Conservation (phyloP, 2,329 filamentous ascomycete genomes). For the Colletotrichum orbiculare region DNA sequence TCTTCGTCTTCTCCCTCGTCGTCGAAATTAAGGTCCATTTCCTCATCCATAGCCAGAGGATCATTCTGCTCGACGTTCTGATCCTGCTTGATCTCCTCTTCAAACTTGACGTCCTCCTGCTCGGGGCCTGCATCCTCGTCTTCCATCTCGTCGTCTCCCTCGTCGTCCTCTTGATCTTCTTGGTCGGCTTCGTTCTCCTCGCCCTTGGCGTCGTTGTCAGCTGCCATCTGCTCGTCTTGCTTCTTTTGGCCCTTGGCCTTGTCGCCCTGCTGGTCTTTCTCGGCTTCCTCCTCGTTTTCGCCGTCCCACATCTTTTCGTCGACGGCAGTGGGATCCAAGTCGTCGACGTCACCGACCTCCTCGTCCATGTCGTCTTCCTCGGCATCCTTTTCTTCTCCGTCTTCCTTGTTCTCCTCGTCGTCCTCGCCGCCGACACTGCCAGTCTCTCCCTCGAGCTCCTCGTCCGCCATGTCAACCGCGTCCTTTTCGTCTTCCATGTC, state of each 20-base stretch:
- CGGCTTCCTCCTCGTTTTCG: slow-evolving; percentile 78
- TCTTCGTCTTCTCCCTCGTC: slow-evolving; percentile 70
- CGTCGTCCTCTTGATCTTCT: slow-evolving; percentile 55
- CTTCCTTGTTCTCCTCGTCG: slow-evolving; percentile 69
- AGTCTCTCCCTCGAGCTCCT: slow-evolving; percentile 89
- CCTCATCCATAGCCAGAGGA: slow-evolving; percentile 84
- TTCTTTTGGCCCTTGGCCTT: slow-evolving; percentile 77
- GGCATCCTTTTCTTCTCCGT: slow-evolving; percentile 72
- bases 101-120: slow-evolving; percentile 65
- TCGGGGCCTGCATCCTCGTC: slow-evolving; percentile 67
- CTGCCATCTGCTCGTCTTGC: slow-evolving; percentile 69
- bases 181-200: slow-evolving; percentile 54
- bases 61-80: slow-evolving; percentile 86
- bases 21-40: slow-evolving; percentile 86
- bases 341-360: slow-evolving; percentile 90
- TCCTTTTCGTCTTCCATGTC: slow-evolving; percentile 85
- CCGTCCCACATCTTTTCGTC: slow-evolving; percentile 99
- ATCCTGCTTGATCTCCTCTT: slow-evolving; percentile 72
- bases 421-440: slow-evolving; percentile 72
- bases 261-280: slow-evolving; percentile 84
- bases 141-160: slow-evolving; percentile 60
- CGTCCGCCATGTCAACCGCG: slow-evolving; percentile 90
- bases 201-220: slow-evolving; percentile 67
- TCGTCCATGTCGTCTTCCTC: slow-evolving; percentile 85
- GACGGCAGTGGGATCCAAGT: slow-evolving; percentile 87